Evolutionary conservation across 2,329 filamentous ascomycete genomes (phyloP).

Genomic region (Macrophomina phaseolina): DNA sequence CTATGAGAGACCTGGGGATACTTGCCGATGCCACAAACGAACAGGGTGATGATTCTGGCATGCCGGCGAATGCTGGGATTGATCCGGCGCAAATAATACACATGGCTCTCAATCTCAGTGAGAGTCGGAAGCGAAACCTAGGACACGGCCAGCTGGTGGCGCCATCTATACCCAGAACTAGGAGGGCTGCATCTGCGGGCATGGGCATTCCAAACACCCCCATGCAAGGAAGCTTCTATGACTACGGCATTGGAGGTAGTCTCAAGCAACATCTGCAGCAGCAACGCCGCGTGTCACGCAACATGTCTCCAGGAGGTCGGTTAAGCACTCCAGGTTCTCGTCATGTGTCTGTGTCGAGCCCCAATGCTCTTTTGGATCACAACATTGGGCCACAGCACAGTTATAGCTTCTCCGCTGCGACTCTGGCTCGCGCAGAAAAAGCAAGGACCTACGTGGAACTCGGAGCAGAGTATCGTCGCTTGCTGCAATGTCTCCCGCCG

Average conservation of each 20-base stretch:
- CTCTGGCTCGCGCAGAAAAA: slow-evolving; percentile 80
- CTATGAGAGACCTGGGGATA: slow-evolving; percentile 1
- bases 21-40: slow-evolving; percentile 26
- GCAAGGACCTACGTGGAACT: slow-evolving; percentile 86
- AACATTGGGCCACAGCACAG: slow-evolving; percentile 43
- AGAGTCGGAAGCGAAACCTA: slow-evolving; percentile 71
- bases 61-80: slow-evolving; percentile 60
- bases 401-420: slow-evolving; percentile 78
- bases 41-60: slow-evolving; percentile 25
- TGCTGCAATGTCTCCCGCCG: slow-evolving; percentile 80
- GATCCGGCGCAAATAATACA: slow-evolving; percentile 91
- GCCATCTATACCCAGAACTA: slow-evolving; percentile 55
- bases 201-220: slow-evolving; percentile 36
- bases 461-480: slow-evolving; percentile 78
- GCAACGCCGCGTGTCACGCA: slow-evolving; percentile 68
- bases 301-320: slow-evolving; percentile 60
- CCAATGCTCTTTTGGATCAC: slow-evolving; percentile 26
- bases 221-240: slow-evolving; percentile 45
- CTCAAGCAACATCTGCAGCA: slow-evolving; percentile 74
- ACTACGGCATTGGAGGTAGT: slow-evolving; percentile 59
- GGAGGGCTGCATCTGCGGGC: slow-evolving; percentile 49
- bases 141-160: slow-evolving; percentile 62
- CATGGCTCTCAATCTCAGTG: slow-evolving; percentile 87
- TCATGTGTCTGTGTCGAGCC: slow-evolving; percentile 35
- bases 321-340: slow-evolving; percentile 31